These are phyloP conservation scores for Raddia distichophylla DNA, from an alignment of 176 grass and related monocot genomes.

Conservation along the genomic window DNA sequence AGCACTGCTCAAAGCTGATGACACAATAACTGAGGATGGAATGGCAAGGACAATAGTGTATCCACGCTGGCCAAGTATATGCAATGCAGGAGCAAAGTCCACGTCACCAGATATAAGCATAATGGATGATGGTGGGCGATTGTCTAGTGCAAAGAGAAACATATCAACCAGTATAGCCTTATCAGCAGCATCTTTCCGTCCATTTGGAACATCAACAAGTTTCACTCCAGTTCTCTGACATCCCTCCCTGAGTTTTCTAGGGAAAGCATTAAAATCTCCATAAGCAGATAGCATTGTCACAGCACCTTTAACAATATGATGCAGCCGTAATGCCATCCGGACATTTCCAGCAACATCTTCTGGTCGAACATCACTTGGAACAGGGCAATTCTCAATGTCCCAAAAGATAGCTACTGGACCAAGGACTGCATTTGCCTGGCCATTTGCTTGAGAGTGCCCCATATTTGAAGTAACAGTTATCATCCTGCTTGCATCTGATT, in stretches of 20 bases:
- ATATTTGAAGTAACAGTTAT: constrained; percentile 43
- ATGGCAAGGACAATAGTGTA: constrained; percentile 76
- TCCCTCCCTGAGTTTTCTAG: constrained; percentile 86
- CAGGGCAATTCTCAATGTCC: constrained; percentile 96
- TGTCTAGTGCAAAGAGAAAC: constrained; percentile 86
- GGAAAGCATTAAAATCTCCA: constrained; percentile 95
- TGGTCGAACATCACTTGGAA: constrained; percentile 82
- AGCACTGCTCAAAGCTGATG: constrained; percentile 74
- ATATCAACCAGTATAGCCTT: constrained; percentile 86
- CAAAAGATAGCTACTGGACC: constrained; percentile 88
- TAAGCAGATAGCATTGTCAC: constrained; percentile 91
- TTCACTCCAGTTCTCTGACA: constrained; percentile 91
- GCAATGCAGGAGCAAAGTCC: constrained; percentile 79
- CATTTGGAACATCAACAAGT: constrained; percentile 87
- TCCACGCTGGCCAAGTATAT: constrained; percentile 82
- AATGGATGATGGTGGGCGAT: constrained; percentile 71
- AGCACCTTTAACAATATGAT: constrained; percentile 70
- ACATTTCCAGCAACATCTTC: constrained; percentile 91
- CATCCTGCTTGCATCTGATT: constrained; percentile 43
- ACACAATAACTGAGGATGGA: constrained; percentile 70
- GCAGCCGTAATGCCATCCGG: constrained; percentile 70
- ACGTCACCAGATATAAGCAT: constrained; percentile 92
- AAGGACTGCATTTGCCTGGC: constrained; percentile 46
- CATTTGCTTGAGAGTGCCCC: constrained; percentile 48
- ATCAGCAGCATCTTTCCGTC: constrained; percentile 83